Conservation (phyloP, 495 filamentous ascomycete genomes). For the Melanomma pulvis-pyrius region DNA sequence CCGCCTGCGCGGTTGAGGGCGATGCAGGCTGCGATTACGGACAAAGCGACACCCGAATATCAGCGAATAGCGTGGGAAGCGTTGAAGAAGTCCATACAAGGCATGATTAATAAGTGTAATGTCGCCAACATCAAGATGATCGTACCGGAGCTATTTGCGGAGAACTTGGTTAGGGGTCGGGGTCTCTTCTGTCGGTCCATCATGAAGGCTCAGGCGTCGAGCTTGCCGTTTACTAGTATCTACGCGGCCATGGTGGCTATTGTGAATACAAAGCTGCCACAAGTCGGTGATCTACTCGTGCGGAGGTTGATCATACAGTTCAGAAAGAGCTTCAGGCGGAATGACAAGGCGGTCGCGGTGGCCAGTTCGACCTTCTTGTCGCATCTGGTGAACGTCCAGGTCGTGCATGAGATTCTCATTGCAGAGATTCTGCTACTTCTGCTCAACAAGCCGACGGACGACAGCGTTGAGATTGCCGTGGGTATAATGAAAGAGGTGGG, state of each 20-base stretch:
- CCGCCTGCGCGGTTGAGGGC: conserved; percentile 88
- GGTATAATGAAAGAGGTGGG: conserved; percentile 88
- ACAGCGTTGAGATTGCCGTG: conserved; percentile 97
- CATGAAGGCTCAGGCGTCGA: conserved; percentile 97
- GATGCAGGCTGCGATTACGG: conserved; percentile 93
- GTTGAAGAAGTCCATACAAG: conserved; percentile 97
- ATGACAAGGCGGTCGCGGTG: conserved; percentile 93
- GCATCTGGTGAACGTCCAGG: conserved; percentile 91
- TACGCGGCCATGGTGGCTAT: conserved; percentile 95
- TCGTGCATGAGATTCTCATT: conserved; percentile 88
- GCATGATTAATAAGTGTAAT: conserved; percentile 98
- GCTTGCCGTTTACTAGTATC: conserved; percentile 92
- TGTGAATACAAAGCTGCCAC: conserved; percentile 94
- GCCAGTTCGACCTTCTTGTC: conserved; percentile 92
- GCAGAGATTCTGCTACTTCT: conserved; percentile 89
- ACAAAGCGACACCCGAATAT: conserved; percentile 94
- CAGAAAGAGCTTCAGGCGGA: conserved; percentile 91
- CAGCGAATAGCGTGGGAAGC: conserved; percentile 99
- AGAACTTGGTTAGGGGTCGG: conserved; percentile 88
- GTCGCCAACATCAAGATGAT: conserved; percentile 96
- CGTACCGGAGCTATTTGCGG: conserved; percentile 89
- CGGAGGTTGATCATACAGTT: conserved; percentile 89
- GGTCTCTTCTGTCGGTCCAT: conserved; percentile 93
- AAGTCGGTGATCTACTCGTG: conserved; percentile 88
- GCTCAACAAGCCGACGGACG: conserved; percentile 91